These are phyloP conservation scores for Starmera stellimalicola DNA, from an alignment of 1,139 yeast genomes.

Conservation along the genomic window DNA sequence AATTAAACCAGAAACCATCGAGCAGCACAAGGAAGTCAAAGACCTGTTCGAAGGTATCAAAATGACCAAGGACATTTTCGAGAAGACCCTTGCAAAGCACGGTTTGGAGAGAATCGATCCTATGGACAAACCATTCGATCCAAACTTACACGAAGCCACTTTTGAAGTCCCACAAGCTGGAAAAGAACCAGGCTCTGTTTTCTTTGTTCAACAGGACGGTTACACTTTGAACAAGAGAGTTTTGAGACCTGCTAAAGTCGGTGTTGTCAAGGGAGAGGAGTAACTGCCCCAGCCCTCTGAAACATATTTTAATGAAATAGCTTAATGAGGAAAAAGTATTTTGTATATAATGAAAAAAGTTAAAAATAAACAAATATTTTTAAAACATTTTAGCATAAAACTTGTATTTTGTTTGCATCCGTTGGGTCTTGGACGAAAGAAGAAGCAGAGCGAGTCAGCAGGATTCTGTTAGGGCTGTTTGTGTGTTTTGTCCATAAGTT, in stretches of 20 bases:
- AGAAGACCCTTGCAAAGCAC: conserved; percentile 71
- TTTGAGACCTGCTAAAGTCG: conserved; percentile 94
- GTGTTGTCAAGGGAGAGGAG: conserved; percentile 76
- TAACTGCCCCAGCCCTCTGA: no score
- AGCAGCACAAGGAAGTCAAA: conserved; percentile 52
- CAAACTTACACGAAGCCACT: conserved; percentile 88
- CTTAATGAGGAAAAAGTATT: no score
- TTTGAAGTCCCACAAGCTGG: conserved; percentile 84
- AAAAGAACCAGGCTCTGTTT: conserved; percentile 87
- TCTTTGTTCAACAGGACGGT: conserved; percentile 90
- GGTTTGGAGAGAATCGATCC: conserved; percentile 82
- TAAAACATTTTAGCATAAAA: no score
- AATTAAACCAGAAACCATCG: conserved; percentile 52
- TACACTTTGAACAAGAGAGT: conserved; percentile 82
- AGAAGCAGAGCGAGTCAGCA: no score
- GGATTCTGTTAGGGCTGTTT: no score
- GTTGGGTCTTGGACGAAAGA: no score
- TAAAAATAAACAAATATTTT: no score
- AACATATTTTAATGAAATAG: no score
- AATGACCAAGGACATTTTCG: conserved; percentile 84
- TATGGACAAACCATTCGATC: conserved; percentile 77
- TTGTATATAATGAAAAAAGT: no score
- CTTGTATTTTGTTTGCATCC: no score
- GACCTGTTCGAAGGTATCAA: conserved; percentile 82
- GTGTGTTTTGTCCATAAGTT: no score